phyloP scores from a whole-genome alignment of 1,284 basidiomycete genomes.

The Phaffia rhodozyma region DNA sequence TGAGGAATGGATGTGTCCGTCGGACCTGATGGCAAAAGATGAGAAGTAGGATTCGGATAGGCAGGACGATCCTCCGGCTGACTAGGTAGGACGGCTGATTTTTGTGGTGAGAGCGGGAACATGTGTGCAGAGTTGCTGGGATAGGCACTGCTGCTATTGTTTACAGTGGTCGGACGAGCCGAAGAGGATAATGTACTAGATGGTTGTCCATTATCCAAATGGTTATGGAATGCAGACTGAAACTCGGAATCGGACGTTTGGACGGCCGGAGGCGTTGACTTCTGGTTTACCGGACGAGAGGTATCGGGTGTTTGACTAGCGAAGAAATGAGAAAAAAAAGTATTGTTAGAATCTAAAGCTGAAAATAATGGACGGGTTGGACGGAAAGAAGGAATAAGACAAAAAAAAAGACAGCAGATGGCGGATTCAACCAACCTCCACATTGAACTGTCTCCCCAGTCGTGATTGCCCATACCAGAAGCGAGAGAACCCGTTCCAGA shows the following conservation, averaged over 20 bases:
- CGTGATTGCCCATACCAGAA: background rate
- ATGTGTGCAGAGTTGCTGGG: conserved; percentile 15
- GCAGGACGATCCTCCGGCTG: conserved; percentile 10
- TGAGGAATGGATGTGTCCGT: conserved; percentile 10
- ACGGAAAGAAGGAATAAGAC: background rate
- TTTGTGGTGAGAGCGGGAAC: conserved; percentile 18
- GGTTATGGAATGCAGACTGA: conserved; percentile 1
- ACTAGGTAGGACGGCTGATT: conserved; percentile 32
- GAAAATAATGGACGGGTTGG: background rate
- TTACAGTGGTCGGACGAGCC: conserved; percentile 3
- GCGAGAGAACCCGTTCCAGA: background rate
- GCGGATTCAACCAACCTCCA: background rate
- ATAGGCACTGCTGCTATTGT: conserved; percentile 16
- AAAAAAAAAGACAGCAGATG: no score
- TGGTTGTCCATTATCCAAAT: background rate
- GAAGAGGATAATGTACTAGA: background rate
- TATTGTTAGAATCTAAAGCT: background rate
- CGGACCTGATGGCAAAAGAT: conserved; percentile 9
- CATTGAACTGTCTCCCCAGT: background rate
- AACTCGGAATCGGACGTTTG: conserved; percentile 13
- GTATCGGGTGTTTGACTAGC: no score
- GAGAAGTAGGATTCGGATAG: conserved; percentile 4
- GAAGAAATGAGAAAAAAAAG: no score
- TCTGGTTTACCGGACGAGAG: no score
- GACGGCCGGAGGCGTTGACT: conserved; percentile 4